Evolutionary conservation across 345 rosid genomes (phyloP).

Genomic region (Euphorbia pulcherrima): DNA sequence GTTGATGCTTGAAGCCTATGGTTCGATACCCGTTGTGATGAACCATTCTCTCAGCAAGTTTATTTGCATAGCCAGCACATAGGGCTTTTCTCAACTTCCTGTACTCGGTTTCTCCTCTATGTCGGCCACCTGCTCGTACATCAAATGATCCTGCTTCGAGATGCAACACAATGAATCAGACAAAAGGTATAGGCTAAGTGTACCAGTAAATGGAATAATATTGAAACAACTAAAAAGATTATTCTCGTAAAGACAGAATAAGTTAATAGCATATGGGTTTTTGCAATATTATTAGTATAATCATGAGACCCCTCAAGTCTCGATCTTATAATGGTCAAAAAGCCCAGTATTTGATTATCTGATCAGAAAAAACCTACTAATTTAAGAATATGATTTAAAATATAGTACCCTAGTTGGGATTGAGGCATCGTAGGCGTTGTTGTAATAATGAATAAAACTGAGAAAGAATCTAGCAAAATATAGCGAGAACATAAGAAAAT

Average conservation of each 20-base stretch:
- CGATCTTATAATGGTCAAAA: neutral
- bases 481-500: neutral
- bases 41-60: constrained; percentile 86
- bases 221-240: neutral
- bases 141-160: constrained; percentile 61
- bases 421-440: too few species aligned
- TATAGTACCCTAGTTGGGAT: too few species aligned
- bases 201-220: neutral
- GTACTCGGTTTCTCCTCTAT: constrained; percentile 46
- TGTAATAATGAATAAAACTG: neutral
- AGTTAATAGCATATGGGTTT: neutral
- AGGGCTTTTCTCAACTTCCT: constrained; percentile 80
- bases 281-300: neutral
- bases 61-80: constrained; percentile 74
- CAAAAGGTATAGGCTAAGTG: neutral
- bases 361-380: neutral
- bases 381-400: neutral
- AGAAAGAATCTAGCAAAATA: neutral
- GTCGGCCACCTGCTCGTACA: constrained; percentile 47
- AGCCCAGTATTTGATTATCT: neutral
- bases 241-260: constrained; percentile 1
- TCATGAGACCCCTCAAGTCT: neutral
- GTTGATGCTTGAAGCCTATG: constrained; percentile 64
- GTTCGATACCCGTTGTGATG: constrained; percentile 87
- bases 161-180: neutral